phyloP scores from a whole-genome alignment of 1,284 basidiomycete species.

The Chiua sp. region DNA sequence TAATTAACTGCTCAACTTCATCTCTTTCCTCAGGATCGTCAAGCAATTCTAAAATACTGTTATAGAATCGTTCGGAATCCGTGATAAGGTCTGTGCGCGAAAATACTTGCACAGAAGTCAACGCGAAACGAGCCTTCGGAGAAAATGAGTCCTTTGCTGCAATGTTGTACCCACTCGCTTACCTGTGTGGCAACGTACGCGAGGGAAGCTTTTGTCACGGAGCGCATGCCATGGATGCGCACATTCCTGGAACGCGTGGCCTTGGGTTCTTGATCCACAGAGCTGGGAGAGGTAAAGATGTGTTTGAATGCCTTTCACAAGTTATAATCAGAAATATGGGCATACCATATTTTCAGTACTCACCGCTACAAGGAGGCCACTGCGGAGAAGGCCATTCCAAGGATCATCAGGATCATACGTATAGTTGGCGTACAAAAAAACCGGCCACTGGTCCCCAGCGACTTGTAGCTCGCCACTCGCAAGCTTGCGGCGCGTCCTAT shows the following conservation, averaged over 20 bases:
- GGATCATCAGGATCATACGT: background rate
- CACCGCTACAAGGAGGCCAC: background rate
- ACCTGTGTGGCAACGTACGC: constrained; percentile 7
- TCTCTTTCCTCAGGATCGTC: too few species aligned
- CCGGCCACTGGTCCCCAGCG: background rate
- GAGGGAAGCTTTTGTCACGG: constrained; percentile 1
- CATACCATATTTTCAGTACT: background rate
- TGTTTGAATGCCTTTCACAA: background rate
- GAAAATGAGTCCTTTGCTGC: too few species aligned
- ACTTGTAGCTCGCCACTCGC: background rate
- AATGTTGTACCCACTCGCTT: background rate
- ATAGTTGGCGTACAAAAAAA: background rate
- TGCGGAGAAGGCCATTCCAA: background rate
- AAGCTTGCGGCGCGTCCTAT: background rate
- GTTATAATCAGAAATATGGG: background rate
- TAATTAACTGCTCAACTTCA: too few species aligned
- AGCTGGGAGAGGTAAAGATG: background rate
- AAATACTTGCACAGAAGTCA: constrained; percentile 4
- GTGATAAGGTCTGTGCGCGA: background rate
- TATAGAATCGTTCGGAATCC: background rate
- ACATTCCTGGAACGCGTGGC: background rate
- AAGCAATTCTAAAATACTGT: too few species aligned
- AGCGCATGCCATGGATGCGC: constrained; percentile 4
- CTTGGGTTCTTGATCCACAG: background rate
- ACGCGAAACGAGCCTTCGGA: background rate